These are phyloP conservation scores for Cynanchum wilfordii DNA, from an alignment of 257 asterid species.

Conservation along the genomic window DNA sequence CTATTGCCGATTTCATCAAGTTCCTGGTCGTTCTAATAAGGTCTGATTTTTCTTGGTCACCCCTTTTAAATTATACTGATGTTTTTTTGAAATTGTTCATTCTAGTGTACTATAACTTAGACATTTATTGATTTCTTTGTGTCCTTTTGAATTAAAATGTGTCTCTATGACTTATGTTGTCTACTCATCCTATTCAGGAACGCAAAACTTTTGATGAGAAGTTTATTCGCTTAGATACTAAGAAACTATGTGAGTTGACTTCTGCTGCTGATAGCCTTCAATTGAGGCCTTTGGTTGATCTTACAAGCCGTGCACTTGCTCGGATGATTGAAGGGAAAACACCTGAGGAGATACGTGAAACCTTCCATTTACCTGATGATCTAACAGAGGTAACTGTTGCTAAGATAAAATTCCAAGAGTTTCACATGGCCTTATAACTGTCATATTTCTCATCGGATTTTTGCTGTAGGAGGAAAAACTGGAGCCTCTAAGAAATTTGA, in stretches of 20 bases:
- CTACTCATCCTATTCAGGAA: conserved; percentile 24
- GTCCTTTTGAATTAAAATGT: too few species aligned
- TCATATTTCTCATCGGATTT: conserved; percentile 6
- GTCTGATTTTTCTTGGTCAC: conserved; percentile 13
- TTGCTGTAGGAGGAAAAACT: conserved; percentile 41
- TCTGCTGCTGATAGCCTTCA: conserved; percentile 54
- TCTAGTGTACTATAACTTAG: not conserved
- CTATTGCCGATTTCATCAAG: conserved; percentile 47
- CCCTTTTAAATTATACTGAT: not conserved
- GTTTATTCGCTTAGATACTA: conserved; percentile 35
- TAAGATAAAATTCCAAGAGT: not conserved
- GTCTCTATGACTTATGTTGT: not conserved
- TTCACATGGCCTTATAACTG: not conserved
- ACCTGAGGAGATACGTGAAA: conserved; percentile 46
- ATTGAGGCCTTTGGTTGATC: conserved; percentile 42
- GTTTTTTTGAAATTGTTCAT: not conserved
- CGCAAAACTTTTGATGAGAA: conserved; percentile 44
- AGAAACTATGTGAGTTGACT: conserved; percentile 38
- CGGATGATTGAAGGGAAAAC: conserved; percentile 48
- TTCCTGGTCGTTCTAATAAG: conserved; percentile 45
- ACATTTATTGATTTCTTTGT: not conserved
- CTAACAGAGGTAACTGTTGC: conserved; percentile 37
- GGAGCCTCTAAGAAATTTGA: conserved; percentile 44
- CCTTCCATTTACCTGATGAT: conserved; percentile 45
- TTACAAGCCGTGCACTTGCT: conserved; percentile 47